Base-by-base conservation (phyloP, 495 filamentous ascomycete species). In the Penicillium cosmopolitanum region DNA sequence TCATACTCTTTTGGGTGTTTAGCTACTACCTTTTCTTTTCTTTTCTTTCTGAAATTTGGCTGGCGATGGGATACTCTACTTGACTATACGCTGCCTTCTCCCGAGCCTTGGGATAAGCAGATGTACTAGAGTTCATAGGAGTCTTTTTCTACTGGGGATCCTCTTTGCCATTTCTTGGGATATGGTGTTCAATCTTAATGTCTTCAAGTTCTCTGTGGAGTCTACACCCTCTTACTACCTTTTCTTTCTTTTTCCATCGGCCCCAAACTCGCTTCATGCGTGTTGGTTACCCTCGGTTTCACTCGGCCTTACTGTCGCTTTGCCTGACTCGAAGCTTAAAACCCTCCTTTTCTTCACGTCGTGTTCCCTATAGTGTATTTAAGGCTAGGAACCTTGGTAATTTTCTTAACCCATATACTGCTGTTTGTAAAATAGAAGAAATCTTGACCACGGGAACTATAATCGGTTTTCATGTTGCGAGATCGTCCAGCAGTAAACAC, bases 1-100 rank as follows among this genome's bases (percentile, higher is more conserved):
- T 40, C 62, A 53, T 38, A 58, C 38, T 43, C n/a, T 60, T 65
- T 52, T 21, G 19, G 50, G 53, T 60, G 50, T 64, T 63, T 44
- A 57, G 55, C 31, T 55, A 21, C 31, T 55, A 21, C 16, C 34
- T 53, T 55, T 62, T 57, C 25, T 28, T 55, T 62, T 57, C 25
- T 28, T 60, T 62, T 60, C 47, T 51, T 28, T 57, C 57, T 51
- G 23, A 53, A 15, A 21, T 38, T 38, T 48, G 48, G 38, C 16
- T 43, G 51, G 51, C 28, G 50, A 51, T 15, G 50, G 44, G 16
- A 28, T 12, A 28, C 25, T 7, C 6, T 28, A 28, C 25, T 28
- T 21, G 6, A 5, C 25, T 28, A 48, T 48, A 48, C 28, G n/a
- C 42, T 21, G 19, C 19, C 19, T 21, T 21, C 19, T 21, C 19